phyloP scores from a whole-genome alignment of 1,139 yeast species.

The Blastobotrys raffinosifermentans region DNA sequence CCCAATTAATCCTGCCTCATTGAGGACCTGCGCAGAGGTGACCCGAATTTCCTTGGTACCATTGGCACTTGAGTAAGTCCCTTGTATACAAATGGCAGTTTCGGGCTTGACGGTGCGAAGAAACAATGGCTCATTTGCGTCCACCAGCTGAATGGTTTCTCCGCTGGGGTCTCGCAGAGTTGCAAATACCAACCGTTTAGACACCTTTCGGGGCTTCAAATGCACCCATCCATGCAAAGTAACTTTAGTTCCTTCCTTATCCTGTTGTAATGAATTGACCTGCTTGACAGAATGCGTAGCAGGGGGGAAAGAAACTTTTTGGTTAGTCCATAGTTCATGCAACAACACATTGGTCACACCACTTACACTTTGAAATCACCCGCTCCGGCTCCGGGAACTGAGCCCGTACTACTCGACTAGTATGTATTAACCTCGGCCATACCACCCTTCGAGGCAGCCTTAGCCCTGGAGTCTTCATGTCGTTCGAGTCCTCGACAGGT shows the following conservation, averaged over 20 bases:
- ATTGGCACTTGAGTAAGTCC: constrained; percentile 35
- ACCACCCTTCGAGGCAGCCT: too few relatives aligned
- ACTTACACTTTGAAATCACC: too few relatives aligned
- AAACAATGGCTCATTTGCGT: constrained; percentile 41
- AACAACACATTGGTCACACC: too few relatives aligned
- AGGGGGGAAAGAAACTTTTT: constrained; percentile 20
- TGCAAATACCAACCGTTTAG: constrained; percentile 59
- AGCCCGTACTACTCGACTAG: too few relatives aligned
- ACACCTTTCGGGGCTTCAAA: constrained; percentile 58
- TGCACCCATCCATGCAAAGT: constrained; percentile 75
- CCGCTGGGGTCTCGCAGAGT: constrained; percentile 70
- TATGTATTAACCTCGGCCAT: too few relatives aligned
- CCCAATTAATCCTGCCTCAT: constrained; percentile 60
- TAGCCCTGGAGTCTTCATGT: too few relatives aligned
- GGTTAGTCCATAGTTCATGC: too few relatives aligned
- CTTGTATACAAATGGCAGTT: constrained; percentile 69
- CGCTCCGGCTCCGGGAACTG: too few relatives aligned
- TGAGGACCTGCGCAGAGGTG: constrained; percentile 48
- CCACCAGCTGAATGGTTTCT: constrained; percentile 58
- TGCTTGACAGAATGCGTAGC: constrained; percentile 15
- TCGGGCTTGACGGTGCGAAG: constrained; percentile 56
- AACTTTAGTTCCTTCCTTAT: constrained; percentile 11
- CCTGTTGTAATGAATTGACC: neutral
- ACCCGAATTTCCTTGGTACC: constrained; percentile 46
- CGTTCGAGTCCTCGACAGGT: too few relatives aligned